Evolutionary conservation across 2,329 filamentous ascomycete genomes (phyloP).

Genomic region (Fusarium sp.): DNA sequence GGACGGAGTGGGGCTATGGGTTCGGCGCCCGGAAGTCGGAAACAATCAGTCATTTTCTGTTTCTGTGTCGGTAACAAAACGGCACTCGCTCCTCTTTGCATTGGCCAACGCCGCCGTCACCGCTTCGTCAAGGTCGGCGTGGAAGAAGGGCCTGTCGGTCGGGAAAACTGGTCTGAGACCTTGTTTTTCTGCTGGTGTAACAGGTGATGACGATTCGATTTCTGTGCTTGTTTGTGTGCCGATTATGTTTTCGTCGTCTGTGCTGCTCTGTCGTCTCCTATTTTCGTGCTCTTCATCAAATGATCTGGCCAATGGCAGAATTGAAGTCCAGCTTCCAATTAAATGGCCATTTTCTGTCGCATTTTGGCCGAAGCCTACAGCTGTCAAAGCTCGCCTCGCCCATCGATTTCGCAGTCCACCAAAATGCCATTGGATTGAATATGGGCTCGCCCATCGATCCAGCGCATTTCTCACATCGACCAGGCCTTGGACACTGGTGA

Average conservation of each 20-base stretch:
- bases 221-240: slow-evolving; percentile 11
- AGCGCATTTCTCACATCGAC: slow-evolving; percentile 65
- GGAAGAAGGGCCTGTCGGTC: slow-evolving; percentile 60
- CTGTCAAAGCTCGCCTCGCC: slow-evolving; percentile 66
- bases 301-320: slow-evolving; percentile 49
- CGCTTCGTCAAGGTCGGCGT: slow-evolving; percentile 57
- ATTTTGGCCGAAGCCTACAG: slow-evolving; percentile 65
- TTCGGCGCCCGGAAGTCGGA: slow-evolving; percentile 7
- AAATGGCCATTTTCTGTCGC: slow-evolving; percentile 42
- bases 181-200: not conserved
- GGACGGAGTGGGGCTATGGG: not conserved
- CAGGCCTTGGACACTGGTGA: slow-evolving; percentile 67
- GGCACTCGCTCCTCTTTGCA: slow-evolving; percentile 13
- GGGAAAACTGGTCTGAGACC: slow-evolving; percentile 48
- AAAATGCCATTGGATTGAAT: slow-evolving; percentile 63
- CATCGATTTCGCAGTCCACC: slow-evolving; percentile 65
- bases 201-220: not conserved
- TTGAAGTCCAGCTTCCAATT: slow-evolving; percentile 47
- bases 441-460: slow-evolving; percentile 62
- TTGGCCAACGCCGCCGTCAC: slow-evolving; percentile 47
- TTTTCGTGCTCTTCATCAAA: not conserved
- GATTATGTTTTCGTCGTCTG: not conserved
- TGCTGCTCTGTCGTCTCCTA: not conserved
- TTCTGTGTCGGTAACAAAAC: not conserved
- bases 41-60: not conserved